Evolutionary conservation across 164 flowering plant genomes (phyloP).

Genomic region (Houttuynia cordata): DNA sequence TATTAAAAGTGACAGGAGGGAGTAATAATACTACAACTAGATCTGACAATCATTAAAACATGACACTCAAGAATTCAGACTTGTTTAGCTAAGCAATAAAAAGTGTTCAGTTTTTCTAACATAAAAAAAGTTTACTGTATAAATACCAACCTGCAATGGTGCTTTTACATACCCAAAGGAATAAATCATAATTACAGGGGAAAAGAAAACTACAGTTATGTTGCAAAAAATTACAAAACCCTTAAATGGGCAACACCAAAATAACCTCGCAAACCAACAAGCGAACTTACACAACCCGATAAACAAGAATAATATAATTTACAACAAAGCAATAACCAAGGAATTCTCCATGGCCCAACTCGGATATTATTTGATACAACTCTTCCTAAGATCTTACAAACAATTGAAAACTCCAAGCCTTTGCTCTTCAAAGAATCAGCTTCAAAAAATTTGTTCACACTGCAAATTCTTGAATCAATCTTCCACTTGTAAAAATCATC

Average conservation of each 20-base stretch:
- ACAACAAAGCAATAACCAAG: not conserved
- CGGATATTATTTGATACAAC: not conserved
- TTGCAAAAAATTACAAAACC: constrained; percentile 1
- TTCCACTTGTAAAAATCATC: constrained; percentile 7
- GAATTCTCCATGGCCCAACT: too few species aligned
- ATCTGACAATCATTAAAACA: too few species aligned
- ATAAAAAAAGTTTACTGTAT: not conserved
- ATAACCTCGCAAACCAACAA: not conserved
- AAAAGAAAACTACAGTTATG: not conserved
- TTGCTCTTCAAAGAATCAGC: not conserved
- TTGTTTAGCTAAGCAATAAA: too few species aligned
- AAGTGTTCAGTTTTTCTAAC: too few species aligned
- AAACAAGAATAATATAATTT: not conserved
- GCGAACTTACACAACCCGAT: not conserved
- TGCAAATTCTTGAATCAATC: constrained; percentile 4
- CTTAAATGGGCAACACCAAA: not conserved
- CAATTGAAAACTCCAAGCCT: not conserved
- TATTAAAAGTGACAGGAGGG: too few species aligned
- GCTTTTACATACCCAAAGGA: constrained; percentile 1
- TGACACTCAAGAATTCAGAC: too few species aligned
- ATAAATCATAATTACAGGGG: not conserved
- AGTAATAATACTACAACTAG: too few species aligned
- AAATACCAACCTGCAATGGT: not conserved
- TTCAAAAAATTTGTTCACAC: not conserved
- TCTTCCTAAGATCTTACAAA: not conserved